phyloP scores from a whole-genome alignment of 768 basidiomycete genomes.

The Termitomyces sp. region DNA sequence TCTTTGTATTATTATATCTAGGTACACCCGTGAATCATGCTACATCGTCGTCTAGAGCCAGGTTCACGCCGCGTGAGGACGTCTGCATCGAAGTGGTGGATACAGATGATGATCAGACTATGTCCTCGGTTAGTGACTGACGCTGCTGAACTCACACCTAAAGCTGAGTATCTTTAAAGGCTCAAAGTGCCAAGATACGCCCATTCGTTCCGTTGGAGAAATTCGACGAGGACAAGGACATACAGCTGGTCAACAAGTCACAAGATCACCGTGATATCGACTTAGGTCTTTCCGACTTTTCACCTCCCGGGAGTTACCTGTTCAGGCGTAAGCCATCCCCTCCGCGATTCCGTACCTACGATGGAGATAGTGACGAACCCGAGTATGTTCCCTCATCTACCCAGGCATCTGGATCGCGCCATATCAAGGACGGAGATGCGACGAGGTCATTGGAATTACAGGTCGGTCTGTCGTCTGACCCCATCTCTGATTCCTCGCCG shows the following conservation, averaged over 20 bases:
- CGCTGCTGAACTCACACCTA: neutral
- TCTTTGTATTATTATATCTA: neutral
- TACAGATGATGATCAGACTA: neutral
- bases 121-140: neutral
- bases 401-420: conserved; percentile 3
- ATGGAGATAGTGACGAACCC: neutral
- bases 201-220: neutral
- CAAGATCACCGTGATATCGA: neutral
- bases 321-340: neutral
- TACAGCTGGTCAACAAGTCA: neutral
- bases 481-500: conserved; percentile 5
- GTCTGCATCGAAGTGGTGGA: neutral
- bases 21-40: neutral
- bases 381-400: neutral
- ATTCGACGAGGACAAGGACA: neutral
- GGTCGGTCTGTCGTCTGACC: conserved; percentile 7
- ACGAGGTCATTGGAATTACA: conserved; percentile 8
- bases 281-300: neutral
- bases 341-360: neutral
- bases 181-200: neutral
- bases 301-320: neutral
- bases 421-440: conserved; percentile 9
- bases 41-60: neutral
- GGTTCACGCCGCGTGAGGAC: neutral
- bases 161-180: neutral